Conservation (phyloP, 106 monocot genomes). For the Alisma plantagoaquatica region DNA sequence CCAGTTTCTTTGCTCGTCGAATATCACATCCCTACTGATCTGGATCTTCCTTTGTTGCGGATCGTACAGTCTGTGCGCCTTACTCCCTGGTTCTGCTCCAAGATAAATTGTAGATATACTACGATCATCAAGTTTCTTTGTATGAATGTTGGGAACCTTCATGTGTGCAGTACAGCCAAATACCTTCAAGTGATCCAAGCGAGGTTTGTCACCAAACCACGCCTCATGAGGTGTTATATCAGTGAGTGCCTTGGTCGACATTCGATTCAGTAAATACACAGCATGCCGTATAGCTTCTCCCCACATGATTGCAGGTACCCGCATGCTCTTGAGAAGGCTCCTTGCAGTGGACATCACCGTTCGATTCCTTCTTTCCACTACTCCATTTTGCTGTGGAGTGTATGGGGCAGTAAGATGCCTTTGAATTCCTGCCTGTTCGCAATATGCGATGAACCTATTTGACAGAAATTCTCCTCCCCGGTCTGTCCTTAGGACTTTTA, state of each 20-base stretch:
- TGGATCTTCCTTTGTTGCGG: background rate
- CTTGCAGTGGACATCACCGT: conserved; percentile 9
- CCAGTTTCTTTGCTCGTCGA: background rate
- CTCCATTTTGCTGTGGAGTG: conserved; percentile 10
- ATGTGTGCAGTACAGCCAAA: background rate
- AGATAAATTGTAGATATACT: conserved; percentile 7
- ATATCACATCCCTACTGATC: conserved; percentile 6
- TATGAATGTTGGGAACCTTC: background rate
- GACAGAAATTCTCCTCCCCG: conserved; percentile 1
- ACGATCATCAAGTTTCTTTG: conserved; percentile 11
- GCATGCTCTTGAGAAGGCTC: conserved; percentile 13
- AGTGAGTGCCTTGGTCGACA: conserved; percentile 4
- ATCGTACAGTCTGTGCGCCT: conserved; percentile 4
- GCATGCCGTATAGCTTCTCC: conserved; percentile 13
- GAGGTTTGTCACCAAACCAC: background rate
- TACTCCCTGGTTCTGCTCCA: background rate
- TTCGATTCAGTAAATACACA: conserved; percentile 11
- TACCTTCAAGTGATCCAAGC: background rate
- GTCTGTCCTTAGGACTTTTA: conserved; percentile 2
- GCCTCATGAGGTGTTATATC: conserved; percentile 27
- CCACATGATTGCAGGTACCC: conserved; percentile 6
- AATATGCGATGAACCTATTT: too few relatives aligned
- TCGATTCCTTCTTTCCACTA: conserved; percentile 10
- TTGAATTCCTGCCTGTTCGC: conserved; percentile 3
- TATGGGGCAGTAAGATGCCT: conserved; percentile 9